Evolutionary conservation across 768 basidiomycete species (phyloP).

Genomic region (Tricholoma sp.): DNA sequence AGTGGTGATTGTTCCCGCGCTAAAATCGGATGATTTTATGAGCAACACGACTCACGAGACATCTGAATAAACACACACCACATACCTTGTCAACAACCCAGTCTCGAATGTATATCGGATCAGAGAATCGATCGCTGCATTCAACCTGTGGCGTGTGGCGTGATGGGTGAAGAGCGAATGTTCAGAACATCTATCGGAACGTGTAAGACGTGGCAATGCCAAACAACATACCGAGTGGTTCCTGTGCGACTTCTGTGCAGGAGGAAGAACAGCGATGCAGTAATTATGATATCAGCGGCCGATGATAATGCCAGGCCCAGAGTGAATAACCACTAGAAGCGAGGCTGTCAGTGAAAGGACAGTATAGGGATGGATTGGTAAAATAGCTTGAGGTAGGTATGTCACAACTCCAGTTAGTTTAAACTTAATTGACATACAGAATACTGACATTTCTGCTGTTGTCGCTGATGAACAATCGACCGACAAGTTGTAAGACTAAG

Average conservation of each 20-base stretch:
- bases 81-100: constrained; percentile 49
- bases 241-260: constrained; percentile 32
- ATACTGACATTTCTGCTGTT: constrained; percentile 25
- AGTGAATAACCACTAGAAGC: too few relatives aligned
- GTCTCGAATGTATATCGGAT: constrained; percentile 43
- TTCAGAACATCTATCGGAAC: too few relatives aligned
- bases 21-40: too few relatives aligned
- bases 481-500: background rate
- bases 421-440: background rate
- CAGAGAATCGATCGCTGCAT: too few relatives aligned
- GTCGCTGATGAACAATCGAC: constrained; percentile 17
- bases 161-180: background rate
- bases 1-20: too few relatives aligned
- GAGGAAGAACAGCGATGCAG: constrained; percentile 38
- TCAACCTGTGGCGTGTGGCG: constrained; percentile 32
- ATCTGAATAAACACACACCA: too few relatives aligned
- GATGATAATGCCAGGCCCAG: too few relatives aligned
- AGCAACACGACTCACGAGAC: too few relatives aligned
- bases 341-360: background rate
- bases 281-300: constrained; percentile 44
- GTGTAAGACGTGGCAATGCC: background rate
- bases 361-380: too few relatives aligned
- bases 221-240: constrained; percentile 29
- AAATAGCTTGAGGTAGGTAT: constrained; percentile 8
- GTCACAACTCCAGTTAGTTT: background rate